Evolutionary conservation across 73 alveolate genomes (phyloP).

Genomic region (Paramecium octaurelia): DNA sequence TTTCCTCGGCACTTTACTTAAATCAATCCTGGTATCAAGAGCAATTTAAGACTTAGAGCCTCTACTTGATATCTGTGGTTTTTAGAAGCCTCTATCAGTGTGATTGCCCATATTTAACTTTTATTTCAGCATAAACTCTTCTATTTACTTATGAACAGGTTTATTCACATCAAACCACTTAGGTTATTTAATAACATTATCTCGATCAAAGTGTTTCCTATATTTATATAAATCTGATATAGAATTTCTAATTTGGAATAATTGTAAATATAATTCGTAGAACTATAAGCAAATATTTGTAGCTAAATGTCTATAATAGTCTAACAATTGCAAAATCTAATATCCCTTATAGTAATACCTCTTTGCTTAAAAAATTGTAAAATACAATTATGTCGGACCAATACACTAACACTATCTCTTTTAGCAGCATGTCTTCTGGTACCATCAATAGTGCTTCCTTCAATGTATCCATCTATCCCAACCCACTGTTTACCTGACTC

Average conservation of each 20-base stretch:
- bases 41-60: neutral
- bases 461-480: constrained; percentile 5
- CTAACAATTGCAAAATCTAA: neutral
- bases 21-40: neutral
- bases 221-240: neutral
- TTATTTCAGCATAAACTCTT: neutral
- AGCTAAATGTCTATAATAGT: constrained; percentile 11
- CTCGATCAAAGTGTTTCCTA: neutral
- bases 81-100: neutral
- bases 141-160: neutral
- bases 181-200: constrained; percentile 8
- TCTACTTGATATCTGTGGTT: neutral
- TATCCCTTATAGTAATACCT: neutral
- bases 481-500: neutral
- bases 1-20: neutral
- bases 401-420: neutral
- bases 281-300: neutral
- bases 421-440: neutral
- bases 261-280: neutral
- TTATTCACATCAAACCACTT: constrained; percentile 18
- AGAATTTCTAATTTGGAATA: neutral
- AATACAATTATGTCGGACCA: constrained; percentile 32
- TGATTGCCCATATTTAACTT: neutral
- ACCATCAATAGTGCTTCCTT: neutral
- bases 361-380: constrained; percentile 4